Conservation (phyloP, 371 early-diverging fungal species). For the Mucor lusitanicus region DNA sequence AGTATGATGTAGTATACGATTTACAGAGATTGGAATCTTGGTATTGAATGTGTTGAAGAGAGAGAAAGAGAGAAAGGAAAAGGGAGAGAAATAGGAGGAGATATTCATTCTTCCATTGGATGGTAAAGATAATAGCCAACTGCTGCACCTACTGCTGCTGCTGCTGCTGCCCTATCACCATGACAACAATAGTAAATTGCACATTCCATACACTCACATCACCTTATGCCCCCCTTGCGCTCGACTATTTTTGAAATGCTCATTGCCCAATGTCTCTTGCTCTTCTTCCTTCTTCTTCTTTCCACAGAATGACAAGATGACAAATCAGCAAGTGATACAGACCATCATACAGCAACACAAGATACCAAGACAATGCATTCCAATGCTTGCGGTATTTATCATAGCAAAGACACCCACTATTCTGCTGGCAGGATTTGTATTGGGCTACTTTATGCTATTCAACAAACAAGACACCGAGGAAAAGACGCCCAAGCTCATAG, state of each 20-base stretch:
- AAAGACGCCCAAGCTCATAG: not conserved
- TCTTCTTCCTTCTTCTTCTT: not conserved
- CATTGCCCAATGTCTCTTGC: not conserved
- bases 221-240: not conserved
- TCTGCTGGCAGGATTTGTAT: constrained; percentile 12
- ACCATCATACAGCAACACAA: not conserved
- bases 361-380: constrained; percentile 9
- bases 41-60: not conserved
- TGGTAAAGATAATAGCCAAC: not conserved
- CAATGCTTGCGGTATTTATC: constrained; percentile 7
- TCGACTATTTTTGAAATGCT: not conserved
- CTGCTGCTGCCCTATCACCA: not conserved
- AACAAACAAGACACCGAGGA: not conserved
- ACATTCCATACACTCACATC: not conserved
- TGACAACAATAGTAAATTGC: not conserved
- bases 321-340: not conserved
- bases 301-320: not conserved
- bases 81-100: constrained; percentile 2
- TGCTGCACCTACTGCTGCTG: not conserved
- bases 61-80: not conserved
- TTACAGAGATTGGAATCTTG: not conserved
- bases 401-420: constrained; percentile 13
- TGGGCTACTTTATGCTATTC: constrained; percentile 4
- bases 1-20: not conserved
- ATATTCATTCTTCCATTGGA: not conserved